Conservation (phyloP, 345 rosid genomes). For the Rhodomyrtus tomentosa region DNA sequence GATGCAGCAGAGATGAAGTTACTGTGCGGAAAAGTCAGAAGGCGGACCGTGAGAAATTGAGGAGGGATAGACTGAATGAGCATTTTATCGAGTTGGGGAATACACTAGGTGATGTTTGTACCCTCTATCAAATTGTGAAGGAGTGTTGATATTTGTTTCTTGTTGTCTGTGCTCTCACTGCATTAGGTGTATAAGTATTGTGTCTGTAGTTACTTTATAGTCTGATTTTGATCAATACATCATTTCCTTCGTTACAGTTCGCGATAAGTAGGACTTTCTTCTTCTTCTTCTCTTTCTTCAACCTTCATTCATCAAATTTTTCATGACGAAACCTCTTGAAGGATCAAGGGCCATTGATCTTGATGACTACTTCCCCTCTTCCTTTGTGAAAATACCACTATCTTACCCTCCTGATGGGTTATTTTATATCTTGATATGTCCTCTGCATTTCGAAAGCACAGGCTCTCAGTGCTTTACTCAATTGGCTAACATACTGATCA, state of each 20-base stretch:
- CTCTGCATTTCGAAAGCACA: not conserved
- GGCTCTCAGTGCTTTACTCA: not conserved
- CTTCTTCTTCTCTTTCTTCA: not conserved
- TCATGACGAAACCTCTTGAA: not conserved
- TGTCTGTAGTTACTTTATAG: not conserved
- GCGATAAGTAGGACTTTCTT: not conserved
- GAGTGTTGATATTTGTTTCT: not conserved
- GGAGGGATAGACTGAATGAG: slow-evolving; percentile 86
- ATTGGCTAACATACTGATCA: not conserved
- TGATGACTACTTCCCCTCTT: not conserved
- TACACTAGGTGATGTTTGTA: slow-evolving; percentile 42
- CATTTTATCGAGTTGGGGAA: slow-evolving; percentile 75
- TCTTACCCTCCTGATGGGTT: not conserved
- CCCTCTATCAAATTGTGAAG: not conserved
- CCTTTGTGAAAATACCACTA: not conserved
- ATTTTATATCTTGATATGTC: not conserved
- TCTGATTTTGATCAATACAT: not conserved
- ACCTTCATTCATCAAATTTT: not conserved
- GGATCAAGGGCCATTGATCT: not conserved
- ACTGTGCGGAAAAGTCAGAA: slow-evolving; percentile 66
- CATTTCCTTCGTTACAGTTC: not conserved
- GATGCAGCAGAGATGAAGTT: slow-evolving; percentile 23
- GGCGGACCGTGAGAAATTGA: slow-evolving; percentile 85
- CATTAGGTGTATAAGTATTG: not conserved
- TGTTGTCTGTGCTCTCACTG: not conserved